Conservation (phyloP, 306 rosid genomes). For the Pyrus pyrifolia region DNA sequence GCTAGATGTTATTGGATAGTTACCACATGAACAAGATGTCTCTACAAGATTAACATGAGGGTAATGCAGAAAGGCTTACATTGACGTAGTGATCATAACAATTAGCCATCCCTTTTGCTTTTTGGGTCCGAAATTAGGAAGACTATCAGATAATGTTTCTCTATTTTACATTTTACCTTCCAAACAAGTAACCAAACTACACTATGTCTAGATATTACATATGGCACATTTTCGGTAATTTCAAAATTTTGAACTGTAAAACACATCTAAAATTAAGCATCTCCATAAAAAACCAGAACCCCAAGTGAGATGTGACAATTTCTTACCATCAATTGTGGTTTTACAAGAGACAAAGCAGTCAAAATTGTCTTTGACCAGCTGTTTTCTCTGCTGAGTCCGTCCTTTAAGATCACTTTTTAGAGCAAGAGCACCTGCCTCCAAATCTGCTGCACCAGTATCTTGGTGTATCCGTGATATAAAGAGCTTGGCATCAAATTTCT, state of each 20-base stretch:
- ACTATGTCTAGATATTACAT: background rate
- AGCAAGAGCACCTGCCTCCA: constrained; percentile 83
- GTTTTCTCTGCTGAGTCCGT: constrained; percentile 88
- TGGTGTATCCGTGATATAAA: constrained; percentile 85
- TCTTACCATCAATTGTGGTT: constrained; percentile 94
- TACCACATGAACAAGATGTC: background rate
- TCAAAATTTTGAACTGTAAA: background rate
- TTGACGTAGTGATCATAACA: no score
- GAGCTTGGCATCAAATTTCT: constrained; percentile 78
- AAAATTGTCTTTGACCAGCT: constrained; percentile 93
- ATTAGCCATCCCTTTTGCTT: no score
- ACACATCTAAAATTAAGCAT: background rate
- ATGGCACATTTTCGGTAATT: background rate
- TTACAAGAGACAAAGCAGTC: constrained; percentile 99
- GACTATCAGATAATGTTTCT: no score
- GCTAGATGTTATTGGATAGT: background rate
- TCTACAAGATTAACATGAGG: background rate
- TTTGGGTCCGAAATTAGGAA: no score
- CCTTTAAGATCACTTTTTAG: constrained; percentile 86
- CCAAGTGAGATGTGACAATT: constrained; percentile 9
- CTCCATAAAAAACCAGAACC: background rate
- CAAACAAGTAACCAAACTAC: no score
- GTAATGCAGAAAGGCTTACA: background rate
- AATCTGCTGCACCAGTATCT: constrained; percentile 69
- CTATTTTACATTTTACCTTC: no score